A percentile compares a stretch with the other conserved stretches of the same genome.
Evolutionary conservation across 495 filamentous ascomycete species (phyloP).

Genomic region (Trichoderma reesei): DNA sequence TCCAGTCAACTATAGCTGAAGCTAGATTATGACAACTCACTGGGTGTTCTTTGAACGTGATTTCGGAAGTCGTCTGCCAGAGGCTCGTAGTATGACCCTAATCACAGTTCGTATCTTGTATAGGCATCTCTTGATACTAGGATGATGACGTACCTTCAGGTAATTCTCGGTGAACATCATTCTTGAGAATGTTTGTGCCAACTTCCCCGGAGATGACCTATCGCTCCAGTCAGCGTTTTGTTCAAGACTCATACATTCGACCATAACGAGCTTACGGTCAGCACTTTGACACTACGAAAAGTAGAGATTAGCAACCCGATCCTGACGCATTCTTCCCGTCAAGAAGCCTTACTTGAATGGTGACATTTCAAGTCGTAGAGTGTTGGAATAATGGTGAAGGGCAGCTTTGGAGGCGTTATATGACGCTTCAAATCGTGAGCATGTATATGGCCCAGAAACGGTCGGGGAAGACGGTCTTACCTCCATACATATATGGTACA

Average conservation of each 20-base stretch:
- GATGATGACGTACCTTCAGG: constrained; percentile 16
- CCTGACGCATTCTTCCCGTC: background rate
- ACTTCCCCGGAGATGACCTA: constrained; percentile 28
- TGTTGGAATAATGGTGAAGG: constrained; percentile 23
- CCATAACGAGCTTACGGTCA: background rate
- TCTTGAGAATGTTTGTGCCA: constrained; percentile 26
- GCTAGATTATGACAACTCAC: background rate
- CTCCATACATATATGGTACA: constrained; percentile 30
- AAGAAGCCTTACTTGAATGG: constrained; percentile 19
- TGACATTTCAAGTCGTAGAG: constrained; percentile 24
- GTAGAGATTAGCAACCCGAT: background rate
- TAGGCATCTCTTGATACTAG: background rate
- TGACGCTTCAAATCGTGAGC: constrained; percentile 13
- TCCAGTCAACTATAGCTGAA: background rate
- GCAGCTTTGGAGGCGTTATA: constrained; percentile 29
- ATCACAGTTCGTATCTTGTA: background rate
- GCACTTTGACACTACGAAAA: background rate
- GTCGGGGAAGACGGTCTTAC: constrained; percentile 8
- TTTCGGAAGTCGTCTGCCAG: background rate
- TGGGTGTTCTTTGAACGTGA: background rate
- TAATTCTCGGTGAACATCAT: constrained; percentile 15
- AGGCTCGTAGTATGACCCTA: constrained; percentile 11
- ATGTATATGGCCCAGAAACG: background rate
- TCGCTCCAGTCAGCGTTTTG: background rate
- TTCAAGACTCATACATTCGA: background rate